Conservation (phyloP, 306 rosid species). For the Comarum palustre region DNA sequence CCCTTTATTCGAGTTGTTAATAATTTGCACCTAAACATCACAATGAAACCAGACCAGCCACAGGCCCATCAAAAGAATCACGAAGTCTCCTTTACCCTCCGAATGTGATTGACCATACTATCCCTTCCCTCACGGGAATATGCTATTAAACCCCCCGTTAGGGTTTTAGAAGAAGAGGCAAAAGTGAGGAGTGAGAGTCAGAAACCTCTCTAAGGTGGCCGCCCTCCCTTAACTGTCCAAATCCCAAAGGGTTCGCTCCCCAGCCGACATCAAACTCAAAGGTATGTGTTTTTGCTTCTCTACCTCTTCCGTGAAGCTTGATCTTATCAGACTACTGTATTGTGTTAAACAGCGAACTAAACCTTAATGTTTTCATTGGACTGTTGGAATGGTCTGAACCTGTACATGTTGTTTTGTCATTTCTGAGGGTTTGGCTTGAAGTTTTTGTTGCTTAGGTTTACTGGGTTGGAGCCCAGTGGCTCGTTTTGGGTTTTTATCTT, state of each 20-base stretch:
- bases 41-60: background rate
- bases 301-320: background rate
- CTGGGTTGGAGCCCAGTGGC: background rate
- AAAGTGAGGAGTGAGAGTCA: constrained; percentile 7
- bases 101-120: background rate
- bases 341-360: background rate
- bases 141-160: constrained; percentile 12
- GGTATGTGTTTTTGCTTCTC: background rate
- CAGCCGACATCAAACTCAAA: background rate
- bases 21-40: too few relatives aligned
- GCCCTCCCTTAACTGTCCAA: background rate
- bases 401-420: background rate
- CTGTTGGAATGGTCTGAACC: background rate
- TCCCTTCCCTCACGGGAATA: background rate
- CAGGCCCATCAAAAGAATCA: background rate
- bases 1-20: too few relatives aligned
- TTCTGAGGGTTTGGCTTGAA: background rate
- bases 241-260: background rate
- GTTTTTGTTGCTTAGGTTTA: background rate
- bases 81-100: background rate
- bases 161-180: constrained; percentile 11
- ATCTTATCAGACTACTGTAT: background rate
- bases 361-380: background rate
- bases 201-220: constrained; percentile 9
- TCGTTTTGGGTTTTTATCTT: background rate